Evolutionary conservation across 352 stramenopile genomes (phyloP), one percentile per base, ranked within the genome.

Genomic region (Phytopythium helicoides): DNA sequence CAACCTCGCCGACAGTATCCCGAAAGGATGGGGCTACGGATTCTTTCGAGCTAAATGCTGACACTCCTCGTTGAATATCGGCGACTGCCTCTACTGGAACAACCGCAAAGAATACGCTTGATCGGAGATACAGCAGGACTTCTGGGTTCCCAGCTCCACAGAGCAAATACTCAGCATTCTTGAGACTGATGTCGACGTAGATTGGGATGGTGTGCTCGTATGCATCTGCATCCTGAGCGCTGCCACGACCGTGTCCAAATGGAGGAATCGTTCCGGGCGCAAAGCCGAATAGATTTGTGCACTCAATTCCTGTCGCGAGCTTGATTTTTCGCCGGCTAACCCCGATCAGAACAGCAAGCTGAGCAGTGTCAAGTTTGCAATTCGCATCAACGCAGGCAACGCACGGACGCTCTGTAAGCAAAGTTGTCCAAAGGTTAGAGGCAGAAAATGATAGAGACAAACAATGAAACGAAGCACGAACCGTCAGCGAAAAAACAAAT

Each of bases 401-500:
- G 35, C 58, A 72, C 0, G 81, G 74, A n/a, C 52, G 54, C 21
- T 75, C 80, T 90, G 41, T 40, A n/a, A 12, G 12, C 53, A 53
- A 25, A 16, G 18, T 48, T 6, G 38, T 26, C 60, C 54, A 47
- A 40, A 19, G 23, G 26, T 23, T 2, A 52, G 0, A 8, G 14
- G n/a, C n/a, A n/a, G n/a, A n/a, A 33, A 28, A 47, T 2, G 28
- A 15, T 11, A 42, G 9, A 22, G 0, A 34, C n/a, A 8, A 7
- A 39, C 34, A 42, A 50, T 15, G 18, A 45, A 23, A 11, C 12
- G 31, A 26, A 54, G 19, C 6, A 19, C 65, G 26, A 59, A 87
- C 77, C 76, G 56, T 87, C 67, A 6, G 74, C 74, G 37, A 89
- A 86, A 39, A 92, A 84, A 53, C 81, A 92, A 37, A 92, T 87